Base-by-base conservation (phyloP, 148 eudicot genomes). In the Chenopodium berlandieri region DNA sequence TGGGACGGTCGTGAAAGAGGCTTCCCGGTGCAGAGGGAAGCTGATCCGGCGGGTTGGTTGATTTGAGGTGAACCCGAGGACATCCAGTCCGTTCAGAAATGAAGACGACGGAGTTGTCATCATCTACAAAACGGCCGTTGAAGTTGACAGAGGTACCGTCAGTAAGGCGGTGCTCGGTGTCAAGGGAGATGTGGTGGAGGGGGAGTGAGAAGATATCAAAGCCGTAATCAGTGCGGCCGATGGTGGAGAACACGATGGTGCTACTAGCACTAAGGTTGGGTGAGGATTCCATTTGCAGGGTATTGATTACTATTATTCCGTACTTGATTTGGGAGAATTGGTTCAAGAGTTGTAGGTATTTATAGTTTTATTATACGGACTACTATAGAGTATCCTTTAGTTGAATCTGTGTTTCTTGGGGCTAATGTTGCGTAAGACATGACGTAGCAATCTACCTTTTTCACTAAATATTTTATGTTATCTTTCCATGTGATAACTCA, bases 1-100 rank as follows among this genome's bases (percentile, higher is more conserved):
- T 34, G 9, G 98, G 98, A 2, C 94, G 97, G 83, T 94, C 97
- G 46, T 86, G 91, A 80, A 91, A 94, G 37, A 87, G 88, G 81
- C 90, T 88, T 31, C 70, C 30, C 0, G 88, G 79, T 4, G 86
- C 78, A 16, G 88, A 82, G 0, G 82, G 87, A 66, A 91, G 88
- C 9, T 40, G 81, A 10, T 85, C 37, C 0, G 87, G 81, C 1
- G 76, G 63, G 82, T 30, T 17, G 2, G 76, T 2, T 7, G 76
- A 17, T 0, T 60, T 80, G 0, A 87, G 25, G 82, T 84, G 90
- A 56, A 92, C 83, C 46, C 65, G 79, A 12, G 95, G 73, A 1
- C 94, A 82, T 0, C 90, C 93, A 14, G 87, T 77, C 84, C 97
- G 83, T 62, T 92, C 95, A 7, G 97, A 89, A 80, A 94, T 75